Conservation (phyloP, 129 eudicot species). For the Tagetes erecta region DNA sequence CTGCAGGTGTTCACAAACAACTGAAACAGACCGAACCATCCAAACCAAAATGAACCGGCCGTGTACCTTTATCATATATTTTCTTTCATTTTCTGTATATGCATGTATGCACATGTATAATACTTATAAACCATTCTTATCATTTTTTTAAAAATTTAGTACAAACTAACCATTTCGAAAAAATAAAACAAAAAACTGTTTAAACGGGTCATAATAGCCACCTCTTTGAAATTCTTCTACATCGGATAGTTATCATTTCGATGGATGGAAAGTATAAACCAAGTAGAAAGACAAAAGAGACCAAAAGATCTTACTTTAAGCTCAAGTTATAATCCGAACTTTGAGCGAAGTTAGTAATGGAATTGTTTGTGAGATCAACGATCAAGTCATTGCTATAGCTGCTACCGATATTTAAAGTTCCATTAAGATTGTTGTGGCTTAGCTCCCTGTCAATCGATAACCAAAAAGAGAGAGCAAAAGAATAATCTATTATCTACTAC, state of each 20-base stretch:
- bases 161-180: background rate
- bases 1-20: background rate
- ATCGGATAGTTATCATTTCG: background rate
- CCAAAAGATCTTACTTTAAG: conserved; percentile 44
- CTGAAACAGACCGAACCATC: background rate
- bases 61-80: background rate
- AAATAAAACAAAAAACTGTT: background rate
- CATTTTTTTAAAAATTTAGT: too few relatives aligned
- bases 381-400: conserved; percentile 52
- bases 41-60: background rate
- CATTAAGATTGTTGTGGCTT: conserved; percentile 64
- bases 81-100: background rate
- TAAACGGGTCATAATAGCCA: background rate
- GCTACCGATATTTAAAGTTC: conserved; percentile 61
- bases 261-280: background rate
- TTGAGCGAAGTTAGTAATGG: conserved; percentile 50
- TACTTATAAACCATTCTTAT: background rate
- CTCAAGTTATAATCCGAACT: conserved; percentile 40
- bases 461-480: conserved; percentile 15
- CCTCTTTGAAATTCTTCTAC: background rate
- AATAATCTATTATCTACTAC: background rate
- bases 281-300: background rate
- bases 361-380: conserved; percentile 60
- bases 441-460: conserved; percentile 50
- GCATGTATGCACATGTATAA: background rate